Evolutionary conservation across 1,284 basidiomycete genomes (phyloP).

Genomic region (Microbotryum lychnidis-dioicae): DNA sequence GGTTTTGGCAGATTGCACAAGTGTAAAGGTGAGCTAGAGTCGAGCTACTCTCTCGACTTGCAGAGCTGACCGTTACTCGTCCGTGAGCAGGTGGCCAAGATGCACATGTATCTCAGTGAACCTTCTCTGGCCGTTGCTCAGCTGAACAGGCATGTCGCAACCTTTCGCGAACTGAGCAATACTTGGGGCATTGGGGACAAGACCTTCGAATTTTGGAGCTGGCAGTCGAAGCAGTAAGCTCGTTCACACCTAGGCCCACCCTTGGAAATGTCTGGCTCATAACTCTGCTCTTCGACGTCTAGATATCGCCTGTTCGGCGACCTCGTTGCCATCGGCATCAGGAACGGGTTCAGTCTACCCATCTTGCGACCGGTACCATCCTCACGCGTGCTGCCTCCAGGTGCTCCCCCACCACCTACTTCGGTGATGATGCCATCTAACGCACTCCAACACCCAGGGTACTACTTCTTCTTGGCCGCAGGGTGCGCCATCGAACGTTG

Average conservation of each 20-base stretch:
- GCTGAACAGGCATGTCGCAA: conserved; percentile 71
- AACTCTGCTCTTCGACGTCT: neutral
- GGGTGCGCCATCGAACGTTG: conserved; percentile 67
- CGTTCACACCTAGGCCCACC: neutral
- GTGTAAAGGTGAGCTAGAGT: conserved; percentile 57
- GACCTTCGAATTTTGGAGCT: conserved; percentile 95
- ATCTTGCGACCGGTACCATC: conserved; percentile 44
- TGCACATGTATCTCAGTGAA: conserved; percentile 81
- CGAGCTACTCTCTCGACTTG: no score
- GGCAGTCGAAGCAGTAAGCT: conserved; percentile 80
- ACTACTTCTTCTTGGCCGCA: conserved; percentile 82
- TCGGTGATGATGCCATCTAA: conserved; percentile 41
- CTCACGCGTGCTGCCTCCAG: conserved; percentile 36
- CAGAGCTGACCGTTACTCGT: neutral
- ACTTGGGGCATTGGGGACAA: conserved; percentile 97
- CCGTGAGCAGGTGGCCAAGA: conserved; percentile 61
- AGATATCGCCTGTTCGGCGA: conserved; percentile 82
- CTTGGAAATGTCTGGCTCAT: neutral
- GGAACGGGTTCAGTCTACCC: conserved; percentile 51
- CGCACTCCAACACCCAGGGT: conserved; percentile 76
- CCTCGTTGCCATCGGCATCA: conserved; percentile 69
- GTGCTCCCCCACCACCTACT: conserved; percentile 37
- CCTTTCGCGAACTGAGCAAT: conserved; percentile 77
- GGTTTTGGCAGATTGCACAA: conserved; percentile 85
- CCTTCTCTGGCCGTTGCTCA: conserved; percentile 66